Evolutionary conservation across 805 yeast genomes (phyloP), one percentile per base, ranked within the genome.

Genomic region (Wickerhamiella siamensis): DNA sequence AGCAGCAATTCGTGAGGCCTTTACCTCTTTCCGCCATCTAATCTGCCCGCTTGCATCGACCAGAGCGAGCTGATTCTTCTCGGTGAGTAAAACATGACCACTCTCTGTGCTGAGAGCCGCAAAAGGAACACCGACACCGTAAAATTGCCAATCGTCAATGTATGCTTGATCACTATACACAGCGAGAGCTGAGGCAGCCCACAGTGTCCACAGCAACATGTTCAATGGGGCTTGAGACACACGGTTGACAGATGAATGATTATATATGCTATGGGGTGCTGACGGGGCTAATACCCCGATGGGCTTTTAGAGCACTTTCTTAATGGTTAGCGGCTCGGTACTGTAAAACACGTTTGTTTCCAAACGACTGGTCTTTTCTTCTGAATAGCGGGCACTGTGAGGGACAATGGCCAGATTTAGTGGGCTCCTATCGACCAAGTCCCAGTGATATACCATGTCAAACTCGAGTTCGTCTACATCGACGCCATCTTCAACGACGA

Each of bases 151-250:
- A 47, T 62, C 65, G 9, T 55, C 51, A 2, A 34, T 33, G 36
- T 45, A 55, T 4, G 60, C 64, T 34, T 60, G 63, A 35, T 61
- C 65, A 3, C 49, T 45, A 41, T 48, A 61, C 20, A 60, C 61
- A 2, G 62, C 63, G 21, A 45, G 34, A 2, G 41, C 52, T 15
- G 20, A 20, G 10, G 46, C 41, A 27, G 31, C 40, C 29, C 44
- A 15, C 31, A 31, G 27, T 3, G 36, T 27, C 38, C 29, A 24
- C 29, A 24, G 29, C 6, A 24, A 24, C n/a, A n/a, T n/a, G n/a
- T n/a, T n/a, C n/a, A n/a, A n/a, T n/a, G n/a, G n/a, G n/a, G n/a
- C n/a, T n/a, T n/a, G n/a, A n/a, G n/a, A n/a, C n/a, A n/a, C n/a
- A n/a, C n/a, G n/a, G n/a, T n/a, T n/a, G n/a, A n/a, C n/a, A n/a